A percentile compares a stretch with the other conserved stretches of the same genome.
Evolutionary conservation across 257 asterid genomes (phyloP).

Genomic region (Solanum dulcamara): DNA sequence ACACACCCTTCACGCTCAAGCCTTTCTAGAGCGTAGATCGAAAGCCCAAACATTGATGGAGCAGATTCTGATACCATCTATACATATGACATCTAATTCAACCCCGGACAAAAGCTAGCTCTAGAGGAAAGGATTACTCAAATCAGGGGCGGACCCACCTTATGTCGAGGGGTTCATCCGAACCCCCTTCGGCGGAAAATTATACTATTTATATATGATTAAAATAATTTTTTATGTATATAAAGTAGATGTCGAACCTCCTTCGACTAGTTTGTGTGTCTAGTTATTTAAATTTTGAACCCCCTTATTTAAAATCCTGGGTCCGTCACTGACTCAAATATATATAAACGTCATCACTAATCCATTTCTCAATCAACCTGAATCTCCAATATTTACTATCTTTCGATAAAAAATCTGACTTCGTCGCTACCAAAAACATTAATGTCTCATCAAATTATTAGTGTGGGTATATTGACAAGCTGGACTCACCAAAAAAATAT

Average conservation of each 20-base stretch:
- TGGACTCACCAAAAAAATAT: slow-evolving; percentile 1
- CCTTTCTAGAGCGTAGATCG: neutral
- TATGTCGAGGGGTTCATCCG: too few relatives aligned
- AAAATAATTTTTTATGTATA: too few relatives aligned
- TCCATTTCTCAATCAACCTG: neutral
- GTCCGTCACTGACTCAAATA: too few relatives aligned
- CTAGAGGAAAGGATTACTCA: neutral
- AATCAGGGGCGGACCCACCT: too few relatives aligned
- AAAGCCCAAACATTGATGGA: neutral
- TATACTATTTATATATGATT: too few relatives aligned
- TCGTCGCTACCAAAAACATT: neutral
- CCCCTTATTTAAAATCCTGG: too few relatives aligned
- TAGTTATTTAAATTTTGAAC: too few relatives aligned
- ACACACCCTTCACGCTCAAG: neutral
- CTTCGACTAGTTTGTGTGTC: too few relatives aligned
- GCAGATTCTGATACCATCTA: neutral
- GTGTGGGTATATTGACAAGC: slow-evolving; percentile 1
- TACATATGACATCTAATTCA: neutral
- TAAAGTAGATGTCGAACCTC: too few relatives aligned
- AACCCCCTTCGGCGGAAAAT: too few relatives aligned
- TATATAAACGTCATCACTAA: neutral
- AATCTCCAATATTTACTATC: neutral
- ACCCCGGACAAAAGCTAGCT: neutral
- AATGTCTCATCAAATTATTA: neutral
- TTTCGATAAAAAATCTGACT: neutral